Base-by-base conservation (phyloP, 768 basidiomycete species). In the Boletus edulis region DNA sequence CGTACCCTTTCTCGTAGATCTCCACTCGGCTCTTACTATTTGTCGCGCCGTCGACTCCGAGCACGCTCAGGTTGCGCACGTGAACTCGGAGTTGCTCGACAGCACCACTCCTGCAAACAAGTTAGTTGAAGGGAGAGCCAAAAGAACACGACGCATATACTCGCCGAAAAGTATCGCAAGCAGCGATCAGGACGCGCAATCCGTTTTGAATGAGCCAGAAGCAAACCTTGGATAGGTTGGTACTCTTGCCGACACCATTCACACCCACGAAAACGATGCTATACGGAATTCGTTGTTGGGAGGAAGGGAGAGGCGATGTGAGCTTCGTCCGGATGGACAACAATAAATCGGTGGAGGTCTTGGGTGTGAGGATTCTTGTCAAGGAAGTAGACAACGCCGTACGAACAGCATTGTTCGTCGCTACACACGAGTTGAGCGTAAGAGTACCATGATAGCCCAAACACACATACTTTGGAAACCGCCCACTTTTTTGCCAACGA, bases 171-270 rank as follows among this genome's bases (percentile, higher is more conserved):
- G 97, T 98, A 69, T 99, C 97, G 67, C 97, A 99, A 13, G 97
- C 97, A 41, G 97, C 97, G 63, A 99, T 98, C 60, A 99, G 78
- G 39, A 99, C 96, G 39, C 89, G 79, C 38, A 96, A 72, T 6
- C 89, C 87, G 66, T 99, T 99, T 73, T 99, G 97, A 51, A 99
- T 87, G 38, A 99, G 78, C 97, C 97, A 99, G 75, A 98, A 99
- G 73, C 94, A 95, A 47, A 99, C 96, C 76, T 99, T 99, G 41
- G 89, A 91, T 40, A 99, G 75, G 72, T 98, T 99, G 7, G 97
- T 98, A 63, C 93, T 96, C 77, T 99, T 99, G 32, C 97, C 97
- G 24, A 99, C 97, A 24, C 97, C 97, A 66, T 99, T 99, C 37
- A 99, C 97, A 14, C 97, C 97, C 40, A 98, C 94, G 68, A 99